A percentile compares a stretch with the other conserved stretches of the same genome.
Evolutionary conservation across 1,139 yeast species (phyloP).

Genomic region (Hyphopichia pseudoburtonii): DNA sequence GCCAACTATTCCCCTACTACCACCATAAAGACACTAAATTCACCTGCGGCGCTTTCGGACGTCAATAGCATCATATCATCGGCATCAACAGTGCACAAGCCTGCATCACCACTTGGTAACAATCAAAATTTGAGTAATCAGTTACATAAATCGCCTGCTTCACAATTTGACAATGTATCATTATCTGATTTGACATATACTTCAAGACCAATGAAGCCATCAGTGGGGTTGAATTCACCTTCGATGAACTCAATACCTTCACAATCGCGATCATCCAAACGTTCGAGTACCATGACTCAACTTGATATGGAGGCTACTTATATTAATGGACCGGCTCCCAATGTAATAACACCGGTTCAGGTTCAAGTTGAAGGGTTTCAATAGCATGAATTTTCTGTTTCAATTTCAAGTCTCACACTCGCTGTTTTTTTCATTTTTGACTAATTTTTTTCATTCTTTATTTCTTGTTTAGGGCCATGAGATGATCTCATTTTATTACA

Average conservation of each 20-base stretch:
- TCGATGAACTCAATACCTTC: conserved; percentile 4
- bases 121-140: conserved; percentile 30
- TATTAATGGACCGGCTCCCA: conserved; percentile 35
- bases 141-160: conserved; percentile 9
- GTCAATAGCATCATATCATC: conserved; percentile 11
- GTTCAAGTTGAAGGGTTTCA: conserved; percentile 17
- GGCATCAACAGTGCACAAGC: conserved; percentile 11
- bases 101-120: conserved; percentile 26
- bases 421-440: neutral
- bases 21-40: neutral
- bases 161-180: conserved; percentile 6
- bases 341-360: conserved; percentile 46
- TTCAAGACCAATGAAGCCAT: conserved; percentile 11
- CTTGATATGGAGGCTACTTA: conserved; percentile 31
- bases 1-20: neutral
- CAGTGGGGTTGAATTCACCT: neutral
- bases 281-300: conserved; percentile 33
- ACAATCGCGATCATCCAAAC: conserved; percentile 12
- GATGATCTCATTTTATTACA: no score
- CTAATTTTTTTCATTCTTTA: neutral
- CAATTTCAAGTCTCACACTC: neutral
- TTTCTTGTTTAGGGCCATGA: no score
- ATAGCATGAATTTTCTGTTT: neutral
- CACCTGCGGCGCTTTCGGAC: conserved; percentile 10
- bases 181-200: conserved; percentile 12